These are phyloP conservation scores for Podila epigama DNA, from an alignment of 192 early-diverging fungal species.

Conservation along the genomic window DNA sequence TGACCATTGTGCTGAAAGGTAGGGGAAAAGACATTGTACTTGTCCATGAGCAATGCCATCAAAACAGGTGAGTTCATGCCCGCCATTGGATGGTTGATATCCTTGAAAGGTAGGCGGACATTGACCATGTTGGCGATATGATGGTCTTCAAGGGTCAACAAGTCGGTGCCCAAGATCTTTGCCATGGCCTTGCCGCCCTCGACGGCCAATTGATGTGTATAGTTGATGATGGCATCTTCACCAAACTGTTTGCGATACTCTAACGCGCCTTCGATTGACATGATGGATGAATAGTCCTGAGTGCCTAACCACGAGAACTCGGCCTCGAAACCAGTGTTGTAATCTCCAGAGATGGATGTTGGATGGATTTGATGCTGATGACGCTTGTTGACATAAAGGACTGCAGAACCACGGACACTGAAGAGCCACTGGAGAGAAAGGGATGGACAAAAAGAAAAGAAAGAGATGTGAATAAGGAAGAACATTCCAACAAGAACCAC, in stretches of 20 bases:
- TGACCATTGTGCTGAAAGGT: constrained; percentile 54
- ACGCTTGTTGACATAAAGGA: constrained; percentile 61
- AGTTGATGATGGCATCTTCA: constrained; percentile 63
- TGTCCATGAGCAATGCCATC: constrained; percentile 47
- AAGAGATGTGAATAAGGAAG: not conserved
- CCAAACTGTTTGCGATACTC: constrained; percentile 63
- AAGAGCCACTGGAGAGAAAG: constrained; percentile 58
- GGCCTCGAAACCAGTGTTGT: constrained; percentile 46
- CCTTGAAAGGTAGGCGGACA: constrained; percentile 55
- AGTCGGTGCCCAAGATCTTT: constrained; percentile 62
- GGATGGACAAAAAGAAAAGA: not conserved
- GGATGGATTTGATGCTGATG: constrained; percentile 60
- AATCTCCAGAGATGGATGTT: constrained; percentile 49
- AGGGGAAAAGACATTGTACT: constrained; percentile 47
- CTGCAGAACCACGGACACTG: constrained; percentile 59
- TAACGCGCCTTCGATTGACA: constrained; percentile 52
- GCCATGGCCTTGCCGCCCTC: constrained; percentile 63
- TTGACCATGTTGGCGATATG: constrained; percentile 66
- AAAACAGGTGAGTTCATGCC: constrained; percentile 3
- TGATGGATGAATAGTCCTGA: constrained; percentile 48
- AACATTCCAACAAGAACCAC: not conserved
- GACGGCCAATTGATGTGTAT: constrained; percentile 61
- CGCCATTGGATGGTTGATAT: constrained; percentile 18
- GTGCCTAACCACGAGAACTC: constrained; percentile 62
- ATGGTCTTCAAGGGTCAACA: constrained; percentile 57